Evolutionary conservation across 2,329 filamentous ascomycete species (phyloP).

Genomic region (Mycocentrospora acerina): DNA sequence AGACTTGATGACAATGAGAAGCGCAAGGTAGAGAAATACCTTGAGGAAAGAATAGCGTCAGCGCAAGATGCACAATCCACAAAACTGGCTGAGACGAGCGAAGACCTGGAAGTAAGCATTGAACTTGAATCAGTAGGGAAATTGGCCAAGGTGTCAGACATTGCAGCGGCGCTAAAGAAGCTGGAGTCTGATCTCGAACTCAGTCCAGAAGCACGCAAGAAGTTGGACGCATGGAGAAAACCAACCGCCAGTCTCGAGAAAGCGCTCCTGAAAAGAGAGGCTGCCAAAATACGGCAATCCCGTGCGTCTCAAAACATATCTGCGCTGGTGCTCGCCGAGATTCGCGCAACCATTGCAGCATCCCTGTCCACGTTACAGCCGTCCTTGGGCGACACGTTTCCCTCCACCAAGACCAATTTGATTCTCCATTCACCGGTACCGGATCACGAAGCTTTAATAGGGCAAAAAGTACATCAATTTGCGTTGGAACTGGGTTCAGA

Average conservation of each 20-base stretch:
- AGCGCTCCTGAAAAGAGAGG: conserved; percentile 16
- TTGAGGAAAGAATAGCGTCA: conserved; percentile 14
- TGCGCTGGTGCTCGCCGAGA: conserved; percentile 43
- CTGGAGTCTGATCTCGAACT: conserved; percentile 9
- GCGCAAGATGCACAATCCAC: conserved; percentile 6
- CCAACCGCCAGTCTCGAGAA: conserved; percentile 17
- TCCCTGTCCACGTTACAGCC: conserved; percentile 44
- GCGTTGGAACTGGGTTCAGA: conserved; percentile 65
- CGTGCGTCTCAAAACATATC: conserved; percentile 20
- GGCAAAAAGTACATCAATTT: conserved; percentile 63
- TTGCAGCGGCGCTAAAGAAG: conserved; percentile 11
- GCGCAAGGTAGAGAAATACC: conserved; percentile 22
- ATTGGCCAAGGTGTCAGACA: neutral
- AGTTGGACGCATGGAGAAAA: conserved; percentile 14
- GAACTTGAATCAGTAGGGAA: neutral
- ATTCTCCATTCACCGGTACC: conserved; percentile 61
- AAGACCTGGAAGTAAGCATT: too few relatives aligned
- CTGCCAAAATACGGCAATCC: conserved; percentile 13
- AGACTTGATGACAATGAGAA: conserved; percentile 25
- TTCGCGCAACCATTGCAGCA: conserved; percentile 54
- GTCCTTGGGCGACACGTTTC: conserved; percentile 47
- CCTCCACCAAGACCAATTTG: conserved; percentile 57
- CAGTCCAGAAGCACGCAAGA: conserved; percentile 7
- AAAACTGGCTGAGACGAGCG: neutral
- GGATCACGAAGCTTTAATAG: conserved; percentile 57